Evolutionary conservation across 306 rosid genomes (phyloP), one percentile per base, ranked within the genome.

Genomic region (Fragaria vesca): DNA sequence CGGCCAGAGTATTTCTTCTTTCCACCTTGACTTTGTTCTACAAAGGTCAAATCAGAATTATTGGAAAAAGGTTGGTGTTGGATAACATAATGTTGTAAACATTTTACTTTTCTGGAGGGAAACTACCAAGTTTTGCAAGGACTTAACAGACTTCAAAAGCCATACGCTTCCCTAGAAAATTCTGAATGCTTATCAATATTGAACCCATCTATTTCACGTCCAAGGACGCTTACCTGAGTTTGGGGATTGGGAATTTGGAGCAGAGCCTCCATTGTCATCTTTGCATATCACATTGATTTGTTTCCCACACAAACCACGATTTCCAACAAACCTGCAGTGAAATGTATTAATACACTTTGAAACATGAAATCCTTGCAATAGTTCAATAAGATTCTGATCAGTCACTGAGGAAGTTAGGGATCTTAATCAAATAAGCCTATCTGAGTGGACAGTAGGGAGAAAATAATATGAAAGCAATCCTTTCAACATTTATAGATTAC

Each of bases 1-100:
- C 97, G 87, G 24, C 94, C 99, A 69, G 98, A 91, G 85, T 92
- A 92, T 71, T 93, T 96, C 89, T 79, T 96, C 89, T 83, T 93
- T 69, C 79, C 97, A 36, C 71, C 75, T 88, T 78, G 89, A 81
- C 45, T 81, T 91, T 75, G 91, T 69, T 85, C 99, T 96, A 66
- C 79, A 79, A 70, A 77, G 70, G 70, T 67, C 61, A 69, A 79
- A 51, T 36, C 47, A 62, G 15, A 12, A 58, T 6, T 76, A 52
- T 60, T 76, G 70, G 66, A 75, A 38, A 60, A 43, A 54, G 57
- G 81, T 61, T 38, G 78, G 72, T 79, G 43, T 74, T 66, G 60
- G 58, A 83, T 47, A 66, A 63, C 45, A 75, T 38, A 62, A 54
- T 1, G 71, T 28, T 18, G 34, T 75, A 54, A 78, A 77, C 80